Evolutionary conservation across 495 filamentous ascomycete species (phyloP), one percentile per base, ranked within the genome.

Genomic region (Cercophora sp.): DNA sequence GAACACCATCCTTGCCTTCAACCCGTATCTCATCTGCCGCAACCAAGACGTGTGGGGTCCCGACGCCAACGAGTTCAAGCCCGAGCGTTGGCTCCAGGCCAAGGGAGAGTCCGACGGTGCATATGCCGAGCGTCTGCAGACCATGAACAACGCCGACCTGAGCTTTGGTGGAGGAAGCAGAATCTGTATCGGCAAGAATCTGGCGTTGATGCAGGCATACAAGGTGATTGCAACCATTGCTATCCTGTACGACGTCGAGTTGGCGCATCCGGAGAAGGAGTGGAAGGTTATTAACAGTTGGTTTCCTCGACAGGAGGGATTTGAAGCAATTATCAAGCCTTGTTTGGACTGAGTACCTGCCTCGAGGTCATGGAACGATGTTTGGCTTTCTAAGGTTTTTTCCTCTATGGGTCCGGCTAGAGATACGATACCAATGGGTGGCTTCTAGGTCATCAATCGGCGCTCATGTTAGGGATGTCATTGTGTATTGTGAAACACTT

Each of bases 81-180:
- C 79, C 0, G 79, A 78, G 59, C 57, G 79, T 16, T 82, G 80
- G 79, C 58, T 82, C n/a, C 51, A 46, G 15, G 58, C 58, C 2
- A 61, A 53, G 5, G 52, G 42, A 1, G 61, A 68, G 50, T 47
- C 19, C 1, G 60, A 59, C 15, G 47, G 59, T 54, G 65, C 16
- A 52, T 70, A 50, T 36, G 19, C 51, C 43, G 52, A 31, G 57
- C 67, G 68, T 57, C 43, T 53, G 52, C 58, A 20, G 51, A 60
- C 8, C 26, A 60, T 56, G 67, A 65, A 56, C 46, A 62, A 29
- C 15, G 56, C 58, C 1, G 70, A 70, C 37, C 42, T 79, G 1
- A 48, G 63, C 1, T 78, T 76, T 52, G 73, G 74, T 4, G 66
- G 45, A 2, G 73, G 74, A 0, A 63, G 53, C 25, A 60, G 70